These are phyloP conservation scores for Torulaspora quercuum DNA, from an alignment of 805 yeast genomes.

Conservation along the genomic window DNA sequence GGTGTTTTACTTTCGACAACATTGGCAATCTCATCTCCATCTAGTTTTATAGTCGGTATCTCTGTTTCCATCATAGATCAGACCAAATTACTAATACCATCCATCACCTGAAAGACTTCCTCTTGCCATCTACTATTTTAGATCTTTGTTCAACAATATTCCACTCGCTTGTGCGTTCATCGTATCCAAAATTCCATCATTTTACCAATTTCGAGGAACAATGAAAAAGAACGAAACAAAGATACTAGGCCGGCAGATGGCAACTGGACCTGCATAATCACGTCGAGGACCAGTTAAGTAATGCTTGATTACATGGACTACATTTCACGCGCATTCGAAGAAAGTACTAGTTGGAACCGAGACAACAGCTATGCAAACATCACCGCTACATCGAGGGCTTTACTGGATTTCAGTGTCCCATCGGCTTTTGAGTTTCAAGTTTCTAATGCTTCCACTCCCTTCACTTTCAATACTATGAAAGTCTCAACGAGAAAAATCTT, in stretches of 20 bases:
- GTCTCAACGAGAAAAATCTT: slow-evolving; percentile 59
- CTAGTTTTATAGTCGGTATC: slow-evolving; percentile 17
- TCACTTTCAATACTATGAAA: slow-evolving; percentile 70
- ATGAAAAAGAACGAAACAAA: background rate
- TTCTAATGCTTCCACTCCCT: slow-evolving; percentile 64
- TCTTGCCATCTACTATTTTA: background rate
- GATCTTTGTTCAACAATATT: too few species aligned
- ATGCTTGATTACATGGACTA: slow-evolving; percentile 89
- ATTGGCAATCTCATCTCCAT: slow-evolving; percentile 7
- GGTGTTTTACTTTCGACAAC: background rate
- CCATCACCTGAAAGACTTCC: slow-evolving; percentile 5
- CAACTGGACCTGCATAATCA: background rate
- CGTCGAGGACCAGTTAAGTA: too few species aligned
- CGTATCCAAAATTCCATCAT: too few species aligned
- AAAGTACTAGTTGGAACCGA: slow-evolving; percentile 71
- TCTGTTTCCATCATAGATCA: slow-evolving; percentile 9
- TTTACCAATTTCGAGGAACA: background rate
- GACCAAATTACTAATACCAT: slow-evolving; percentile 2
- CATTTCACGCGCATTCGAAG: slow-evolving; percentile 67
- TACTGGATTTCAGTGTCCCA: slow-evolving; percentile 74
- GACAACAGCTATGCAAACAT: slow-evolving; percentile 75
- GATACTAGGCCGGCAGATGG: background rate
- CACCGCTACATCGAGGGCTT: slow-evolving; percentile 60
- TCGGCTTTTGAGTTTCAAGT: slow-evolving; percentile 60
- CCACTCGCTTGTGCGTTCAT: too few species aligned